phyloP scores from a whole-genome alignment of 805 yeast species.

The Cyberlindnera mrakii region DNA sequence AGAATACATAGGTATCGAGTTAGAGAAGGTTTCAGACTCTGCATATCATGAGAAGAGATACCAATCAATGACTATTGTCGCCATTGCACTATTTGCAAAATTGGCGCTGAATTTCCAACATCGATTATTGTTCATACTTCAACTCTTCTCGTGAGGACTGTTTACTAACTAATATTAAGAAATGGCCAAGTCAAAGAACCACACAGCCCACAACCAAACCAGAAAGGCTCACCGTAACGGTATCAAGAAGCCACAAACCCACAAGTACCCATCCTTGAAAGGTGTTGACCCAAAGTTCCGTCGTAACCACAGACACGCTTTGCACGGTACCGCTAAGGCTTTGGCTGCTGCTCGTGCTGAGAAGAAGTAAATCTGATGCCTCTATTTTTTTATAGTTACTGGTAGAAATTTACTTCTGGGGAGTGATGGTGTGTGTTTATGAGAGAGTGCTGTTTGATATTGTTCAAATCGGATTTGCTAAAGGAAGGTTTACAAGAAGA shows the following conservation, averaged over 20 bases:
- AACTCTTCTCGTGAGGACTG: background rate
- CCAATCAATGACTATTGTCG: background rate
- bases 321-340: conserved; percentile 95
- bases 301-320: conserved; percentile 99
- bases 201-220: conserved; percentile 99
- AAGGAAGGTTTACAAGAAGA: background rate
- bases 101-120: background rate
- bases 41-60: background rate
- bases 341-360: conserved; percentile 76
- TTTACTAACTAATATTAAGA: conserved; percentile 21
- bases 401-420: background rate
- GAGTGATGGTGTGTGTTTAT: background rate
- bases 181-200: conserved; percentile 99
- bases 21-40: too few species aligned
- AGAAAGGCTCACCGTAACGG: conserved; percentile 99
- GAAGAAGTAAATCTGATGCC: conserved; percentile 23
- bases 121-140: conserved; percentile 2
- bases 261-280: conserved; percentile 97
- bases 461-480: background rate
- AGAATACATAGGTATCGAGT: too few species aligned
- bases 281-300: conserved; percentile 99
- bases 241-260: conserved; percentile 97
- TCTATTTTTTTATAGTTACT: background rate
- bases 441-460: background rate
- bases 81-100: background rate